Evolutionary conservation across 371 early-diverging fungal genomes (phyloP).

Genomic region (Saksenaea oblongispora): DNA sequence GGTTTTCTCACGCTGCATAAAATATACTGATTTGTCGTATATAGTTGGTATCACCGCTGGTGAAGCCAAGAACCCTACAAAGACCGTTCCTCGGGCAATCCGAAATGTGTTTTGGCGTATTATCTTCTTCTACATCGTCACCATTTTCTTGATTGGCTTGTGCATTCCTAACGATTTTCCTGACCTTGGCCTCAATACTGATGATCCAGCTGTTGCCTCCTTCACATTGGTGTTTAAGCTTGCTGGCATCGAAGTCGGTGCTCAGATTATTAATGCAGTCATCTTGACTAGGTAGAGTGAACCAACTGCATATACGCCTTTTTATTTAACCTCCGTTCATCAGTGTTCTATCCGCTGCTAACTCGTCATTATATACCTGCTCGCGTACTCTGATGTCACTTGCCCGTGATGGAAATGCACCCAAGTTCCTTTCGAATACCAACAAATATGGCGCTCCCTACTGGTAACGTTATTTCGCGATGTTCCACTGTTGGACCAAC

Average conservation of each 20-base stretch:
- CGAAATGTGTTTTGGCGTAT: conserved; percentile 72
- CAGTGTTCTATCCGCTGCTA: conserved; percentile 67
- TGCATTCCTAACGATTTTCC: conserved; percentile 59
- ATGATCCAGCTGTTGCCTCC: conserved; percentile 49
- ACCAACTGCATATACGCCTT: no score
- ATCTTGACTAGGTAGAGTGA: conserved; percentile 47
- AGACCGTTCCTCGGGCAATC: conserved; percentile 72
- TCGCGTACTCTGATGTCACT: conserved; percentile 64
- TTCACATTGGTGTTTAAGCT: conserved; percentile 68
- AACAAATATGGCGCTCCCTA: conserved; percentile 58
- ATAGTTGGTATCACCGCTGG: conserved; percentile 62
- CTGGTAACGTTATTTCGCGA: conserved; percentile 7
- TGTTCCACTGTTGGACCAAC: neutral
- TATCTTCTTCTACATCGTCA: conserved; percentile 68
- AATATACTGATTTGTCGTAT: neutral
- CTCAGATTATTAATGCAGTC: conserved; percentile 70
- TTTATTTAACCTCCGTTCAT: neutral
- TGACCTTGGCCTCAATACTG: conserved; percentile 41
- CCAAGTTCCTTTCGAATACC: conserved; percentile 43
- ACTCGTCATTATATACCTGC: conserved; percentile 67
- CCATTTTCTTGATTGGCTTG: conserved; percentile 66
- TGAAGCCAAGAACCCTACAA: conserved; percentile 63
- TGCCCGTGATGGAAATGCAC: conserved; percentile 63
- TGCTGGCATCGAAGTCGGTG: conserved; percentile 65
- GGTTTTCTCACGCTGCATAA: conserved; percentile 2